phyloP scores from a whole-genome alignment of 2,329 filamentous ascomycete species.

The Pseudocercospora vitis region DNA sequence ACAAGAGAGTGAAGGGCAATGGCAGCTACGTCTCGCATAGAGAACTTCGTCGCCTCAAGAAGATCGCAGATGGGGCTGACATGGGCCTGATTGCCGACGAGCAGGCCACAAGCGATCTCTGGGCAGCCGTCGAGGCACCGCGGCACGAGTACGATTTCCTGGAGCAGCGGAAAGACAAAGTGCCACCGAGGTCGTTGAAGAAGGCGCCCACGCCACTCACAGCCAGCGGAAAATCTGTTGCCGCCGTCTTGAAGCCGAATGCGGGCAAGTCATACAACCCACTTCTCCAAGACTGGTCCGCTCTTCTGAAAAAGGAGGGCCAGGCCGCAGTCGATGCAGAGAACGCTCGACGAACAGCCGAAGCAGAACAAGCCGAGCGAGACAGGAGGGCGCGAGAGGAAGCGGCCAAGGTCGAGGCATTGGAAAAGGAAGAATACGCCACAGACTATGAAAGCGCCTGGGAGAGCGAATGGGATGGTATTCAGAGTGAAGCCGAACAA shows the following conservation, averaged over 20 bases:
- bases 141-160: conserved; percentile 65
- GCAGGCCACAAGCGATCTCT: conserved; percentile 72
- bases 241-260: conserved; percentile 74
- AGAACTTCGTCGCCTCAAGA: conserved; percentile 75
- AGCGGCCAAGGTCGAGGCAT: conserved; percentile 72
- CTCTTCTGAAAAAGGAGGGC: conserved; percentile 71
- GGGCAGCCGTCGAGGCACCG: conserved; percentile 59
- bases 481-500: conserved; percentile 58
- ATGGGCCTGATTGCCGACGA: conserved; percentile 56
- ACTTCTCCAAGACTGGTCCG: conserved; percentile 79
- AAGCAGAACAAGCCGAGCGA: conserved; percentile 65
- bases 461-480: conserved; percentile 76
- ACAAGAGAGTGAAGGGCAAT: conserved; percentile 69
- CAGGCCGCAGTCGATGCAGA: conserved; percentile 78
- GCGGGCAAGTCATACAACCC: conserved; percentile 94
- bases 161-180: conserved; percentile 60
- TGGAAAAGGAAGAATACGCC: conserved; percentile 69
- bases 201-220: conserved; percentile 76
- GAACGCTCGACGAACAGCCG: conserved; percentile 67
- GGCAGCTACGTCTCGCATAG: conserved; percentile 77
- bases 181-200: conserved; percentile 72
- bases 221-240: conserved; percentile 76
- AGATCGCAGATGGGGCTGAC: conserved; percentile 69
- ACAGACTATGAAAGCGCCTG: conserved; percentile 71
- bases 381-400: conserved; percentile 70